These are phyloP conservation scores for Entamoeba dispar DNA, from an alignment of 208 protist genomes.

Conservation along the genomic window DNA sequence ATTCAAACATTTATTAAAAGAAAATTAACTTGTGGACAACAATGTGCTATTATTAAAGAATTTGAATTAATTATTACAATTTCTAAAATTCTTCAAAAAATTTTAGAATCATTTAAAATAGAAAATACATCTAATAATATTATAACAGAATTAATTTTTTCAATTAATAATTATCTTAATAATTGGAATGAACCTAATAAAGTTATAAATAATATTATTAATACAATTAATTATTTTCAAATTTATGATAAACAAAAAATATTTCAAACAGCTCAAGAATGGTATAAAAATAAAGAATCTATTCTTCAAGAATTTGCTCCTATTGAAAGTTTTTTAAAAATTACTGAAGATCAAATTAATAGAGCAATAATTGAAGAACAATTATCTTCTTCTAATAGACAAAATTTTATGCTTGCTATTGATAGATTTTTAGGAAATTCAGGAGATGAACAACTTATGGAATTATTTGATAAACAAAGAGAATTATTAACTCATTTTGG, in stretches of 20 bases:
- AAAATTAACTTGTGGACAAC: neutral
- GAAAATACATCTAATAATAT: too few relatives aligned
- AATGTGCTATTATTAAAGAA: neutral
- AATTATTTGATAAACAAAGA: neutral
- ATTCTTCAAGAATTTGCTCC: neutral
- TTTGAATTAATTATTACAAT: neutral
- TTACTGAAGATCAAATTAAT: neutral
- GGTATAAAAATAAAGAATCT: neutral
- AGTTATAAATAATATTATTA: too few relatives aligned
- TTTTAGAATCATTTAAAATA: too few relatives aligned
- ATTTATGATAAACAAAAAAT: neutral
- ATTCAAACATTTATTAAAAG: neutral
- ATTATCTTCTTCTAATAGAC: neutral
- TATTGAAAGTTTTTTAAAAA: neutral
- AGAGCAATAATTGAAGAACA: neutral
- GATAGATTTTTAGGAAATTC: neutral
- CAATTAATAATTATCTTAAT: too few relatives aligned
- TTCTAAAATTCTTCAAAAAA: neutral
- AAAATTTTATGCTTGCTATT: neutral
- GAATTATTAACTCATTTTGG: neutral
- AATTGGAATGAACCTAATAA: too few relatives aligned
- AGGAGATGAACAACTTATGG: neutral
- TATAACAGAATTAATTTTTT: too few relatives aligned
- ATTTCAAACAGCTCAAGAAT: neutral
- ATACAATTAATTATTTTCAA: too few relatives aligned